Percentiles rank a stretch among this genome's conserved stretches.
These are phyloP conservation scores for Hysterium pulicare DNA, from an alignment of 2,329 filamentous ascomycete species.

Conservation along the genomic window DNA sequence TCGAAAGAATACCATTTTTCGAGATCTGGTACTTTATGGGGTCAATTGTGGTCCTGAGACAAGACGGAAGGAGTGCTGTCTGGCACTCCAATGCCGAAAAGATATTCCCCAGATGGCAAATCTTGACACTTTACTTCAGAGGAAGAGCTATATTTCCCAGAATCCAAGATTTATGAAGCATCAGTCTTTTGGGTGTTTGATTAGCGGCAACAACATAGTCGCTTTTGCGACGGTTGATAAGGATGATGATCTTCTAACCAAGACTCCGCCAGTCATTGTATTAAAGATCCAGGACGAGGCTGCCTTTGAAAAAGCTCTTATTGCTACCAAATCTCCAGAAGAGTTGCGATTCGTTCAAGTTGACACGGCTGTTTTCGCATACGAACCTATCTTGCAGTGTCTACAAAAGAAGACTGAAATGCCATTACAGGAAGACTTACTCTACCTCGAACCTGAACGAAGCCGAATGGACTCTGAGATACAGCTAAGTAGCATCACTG, in stretches of 20 bases:
- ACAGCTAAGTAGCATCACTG: constrained; percentile 20
- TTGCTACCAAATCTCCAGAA: constrained; percentile 19
- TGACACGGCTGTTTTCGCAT: constrained; percentile 65
- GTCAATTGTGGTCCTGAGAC: constrained; percentile 37
- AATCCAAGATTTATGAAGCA: constrained; percentile 56
- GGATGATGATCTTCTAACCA: constrained; percentile 45
- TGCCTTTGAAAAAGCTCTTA: constrained; percentile 48
- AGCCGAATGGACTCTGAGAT: constrained; percentile 21
- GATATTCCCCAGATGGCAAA: constrained; percentile 47
- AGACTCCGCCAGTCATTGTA: constrained; percentile 46
- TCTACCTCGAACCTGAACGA: constrained; percentile 31
- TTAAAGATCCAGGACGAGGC: constrained; percentile 51
- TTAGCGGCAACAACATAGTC: constrained; percentile 50
- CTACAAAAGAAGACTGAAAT: constrained; percentile 56
- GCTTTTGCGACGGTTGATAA: constrained; percentile 60
- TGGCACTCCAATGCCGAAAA: constrained; percentile 42
- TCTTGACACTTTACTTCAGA: constrained; percentile 22
- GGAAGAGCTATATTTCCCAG: constrained; percentile 47
- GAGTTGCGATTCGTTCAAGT: constrained; percentile 55
- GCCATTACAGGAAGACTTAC: constrained; percentile 54
- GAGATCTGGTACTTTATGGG: constrained; percentile 36
- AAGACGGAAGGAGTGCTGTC: constrained; percentile 23
- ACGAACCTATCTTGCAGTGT: constrained; percentile 61
- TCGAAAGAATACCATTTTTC: constrained; percentile 39
- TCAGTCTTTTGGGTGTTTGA: constrained; percentile 59